Percentiles rank a stretch among this genome's conserved stretches.
These are phyloP conservation scores for Jackrogersella multiformis DNA, from an alignment of 495 filamentous ascomycete genomes.

Conservation along the genomic window DNA sequence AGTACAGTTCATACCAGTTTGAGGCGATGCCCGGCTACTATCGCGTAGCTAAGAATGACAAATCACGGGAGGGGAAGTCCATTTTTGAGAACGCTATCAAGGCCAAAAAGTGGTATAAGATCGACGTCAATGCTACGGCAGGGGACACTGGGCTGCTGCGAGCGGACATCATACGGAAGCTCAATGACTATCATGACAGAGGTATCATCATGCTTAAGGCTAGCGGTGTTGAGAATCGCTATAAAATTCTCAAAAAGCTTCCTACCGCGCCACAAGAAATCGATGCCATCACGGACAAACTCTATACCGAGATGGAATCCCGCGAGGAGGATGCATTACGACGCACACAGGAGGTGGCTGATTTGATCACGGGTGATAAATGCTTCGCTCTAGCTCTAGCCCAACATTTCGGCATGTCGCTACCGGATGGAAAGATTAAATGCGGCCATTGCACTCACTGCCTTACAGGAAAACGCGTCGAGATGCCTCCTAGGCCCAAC, in stretches of 20 bases:
- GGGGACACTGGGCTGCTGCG: conserved; percentile 39
- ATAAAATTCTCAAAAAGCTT: conserved; percentile 56
- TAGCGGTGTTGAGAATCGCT: conserved; percentile 59
- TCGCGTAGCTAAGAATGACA: conserved; percentile 33
- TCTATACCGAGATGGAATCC: conserved; percentile 58
- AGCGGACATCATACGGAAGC: conserved; percentile 56
- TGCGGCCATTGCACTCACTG: conserved; percentile 67
- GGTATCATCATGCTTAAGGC: conserved; percentile 58
- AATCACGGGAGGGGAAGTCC: conserved; percentile 46
- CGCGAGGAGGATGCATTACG: conserved; percentile 60
- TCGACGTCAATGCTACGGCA: conserved; percentile 57
- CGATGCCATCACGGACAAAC: conserved; percentile 48
- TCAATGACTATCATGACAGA: conserved; percentile 58
- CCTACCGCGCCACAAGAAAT: conserved; percentile 53
- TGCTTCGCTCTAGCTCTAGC: conserved; percentile 62
- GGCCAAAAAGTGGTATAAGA: conserved; percentile 44
- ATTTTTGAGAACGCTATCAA: conserved; percentile 47
- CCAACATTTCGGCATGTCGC: conserved; percentile 63
- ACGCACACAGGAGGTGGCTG: conserved; percentile 58
- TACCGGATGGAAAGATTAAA: conserved; percentile 48
- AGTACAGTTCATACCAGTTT: conserved; percentile 63
- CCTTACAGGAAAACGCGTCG: conserved; percentile 51
- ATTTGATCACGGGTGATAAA: conserved; percentile 55
- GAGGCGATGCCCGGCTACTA: conserved; percentile 45
- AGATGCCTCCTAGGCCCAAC: conserved; percentile 36